Conservation (phyloP, 2,329 filamentous ascomycete genomes). For the Ceratocystis alfenasii region DNA sequence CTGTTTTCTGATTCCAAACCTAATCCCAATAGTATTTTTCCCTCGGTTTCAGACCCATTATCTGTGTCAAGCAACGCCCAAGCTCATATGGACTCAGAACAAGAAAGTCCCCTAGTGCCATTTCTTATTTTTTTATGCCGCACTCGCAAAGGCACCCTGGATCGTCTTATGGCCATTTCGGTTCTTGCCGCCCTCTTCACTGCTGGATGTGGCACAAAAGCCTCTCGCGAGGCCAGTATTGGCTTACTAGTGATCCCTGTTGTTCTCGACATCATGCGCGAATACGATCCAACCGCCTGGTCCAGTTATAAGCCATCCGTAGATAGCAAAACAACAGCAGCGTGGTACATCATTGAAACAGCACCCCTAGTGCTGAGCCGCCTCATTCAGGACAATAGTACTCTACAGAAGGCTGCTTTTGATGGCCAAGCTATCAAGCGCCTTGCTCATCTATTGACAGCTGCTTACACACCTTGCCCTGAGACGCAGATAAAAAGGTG, state of each 20-base stretch:
- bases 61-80: background rate
- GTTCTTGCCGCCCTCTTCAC: conserved; percentile 59
- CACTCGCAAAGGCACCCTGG: conserved; percentile 44
- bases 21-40: background rate
- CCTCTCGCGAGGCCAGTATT: conserved; percentile 48
- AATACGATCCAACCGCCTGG: conserved; percentile 2
- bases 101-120: conserved; percentile 59
- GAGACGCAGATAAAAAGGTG: conserved; percentile 31
- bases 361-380: conserved; percentile 65
- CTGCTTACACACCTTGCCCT: conserved; percentile 38
- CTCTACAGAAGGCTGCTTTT: conserved; percentile 69
- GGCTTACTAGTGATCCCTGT: conserved; percentile 58
- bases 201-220: conserved; percentile 51
- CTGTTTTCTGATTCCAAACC: background rate
- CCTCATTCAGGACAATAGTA: conserved; percentile 64
- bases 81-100: conserved; percentile 34
- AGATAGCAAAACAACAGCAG: conserved; percentile 28
- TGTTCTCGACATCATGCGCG: conserved; percentile 50
- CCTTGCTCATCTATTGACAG: conserved; percentile 39
- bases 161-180: conserved; percentile 55
- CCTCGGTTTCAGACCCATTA: background rate
- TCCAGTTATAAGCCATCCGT: background rate
- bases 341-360: conserved; percentile 50
- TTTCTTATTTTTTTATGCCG: conserved; percentile 55
- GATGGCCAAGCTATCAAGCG: conserved; percentile 45